Evolutionary conservation across 2,329 filamentous ascomycete species (phyloP), one percentile per base, ranked within the genome.

Genomic region (Calonectria hawksworthii): DNA sequence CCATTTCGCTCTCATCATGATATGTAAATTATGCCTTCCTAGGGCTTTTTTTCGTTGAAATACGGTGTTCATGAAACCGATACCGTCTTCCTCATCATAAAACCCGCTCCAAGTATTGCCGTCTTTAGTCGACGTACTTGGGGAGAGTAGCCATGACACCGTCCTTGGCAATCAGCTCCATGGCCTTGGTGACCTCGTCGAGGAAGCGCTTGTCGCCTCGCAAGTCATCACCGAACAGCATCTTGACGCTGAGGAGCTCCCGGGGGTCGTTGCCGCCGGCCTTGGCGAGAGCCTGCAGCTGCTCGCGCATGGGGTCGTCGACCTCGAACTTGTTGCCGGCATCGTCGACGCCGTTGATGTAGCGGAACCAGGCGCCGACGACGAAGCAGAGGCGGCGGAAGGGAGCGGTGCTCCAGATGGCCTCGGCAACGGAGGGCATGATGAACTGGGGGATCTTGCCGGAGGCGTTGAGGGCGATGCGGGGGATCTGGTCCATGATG

Each of bases 381-480:
- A 87, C 86, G 75, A 90, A 89, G 75, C 85, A 87, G 66, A 90
- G 82, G 16, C 88, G 87, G 51, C 87, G 87, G 80, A 87, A 85
- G 75, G 88, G 88, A 21, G 83, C 86, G 2, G 80, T 84, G 0
- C 81, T 80, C 87, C 86, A 87, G 74, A 90, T 90, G 56, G 81
- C 80, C 84, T 88, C 86, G 73, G 86, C 86, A 73, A 88, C 84
- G 36, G 86, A 87, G 13, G 86, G 86, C 86, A 87, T 88, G 84
- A 88, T 86, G 83, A 88, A 88, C 83, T 88, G 88, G 0, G 89
- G 89, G 50, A 90, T 86, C 86, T 90, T 90, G 84, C 89, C 89
- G 8, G 88, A 89, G 28, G 86, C 88, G 80, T 87, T 87, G 28
- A 90, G 86, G 74, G 87, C 87, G 74, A 90, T 83, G 47, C 89